phyloP scores from a whole-genome alignment of 2,329 filamentous ascomycete species.

The Monilinia polystroma region DNA sequence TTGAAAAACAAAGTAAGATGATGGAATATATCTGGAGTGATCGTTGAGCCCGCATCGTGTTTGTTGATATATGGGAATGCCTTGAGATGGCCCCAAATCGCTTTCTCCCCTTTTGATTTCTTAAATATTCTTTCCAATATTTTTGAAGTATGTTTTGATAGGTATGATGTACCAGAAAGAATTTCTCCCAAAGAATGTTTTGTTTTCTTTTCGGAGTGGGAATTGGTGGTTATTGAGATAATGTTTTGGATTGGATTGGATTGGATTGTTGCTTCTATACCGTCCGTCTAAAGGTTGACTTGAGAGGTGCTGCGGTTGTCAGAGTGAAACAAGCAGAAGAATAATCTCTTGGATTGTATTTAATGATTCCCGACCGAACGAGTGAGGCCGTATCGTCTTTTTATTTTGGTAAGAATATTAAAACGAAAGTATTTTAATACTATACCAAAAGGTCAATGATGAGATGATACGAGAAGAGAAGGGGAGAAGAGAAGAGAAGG shows the following conservation, averaged over 20 bases:
- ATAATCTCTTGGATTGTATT: background rate
- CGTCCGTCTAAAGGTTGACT: background rate
- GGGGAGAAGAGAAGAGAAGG: no score
- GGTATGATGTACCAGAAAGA: background rate
- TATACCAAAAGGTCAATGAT: no score
- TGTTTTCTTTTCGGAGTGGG: no score
- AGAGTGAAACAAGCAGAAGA: slow-evolving; percentile 11
- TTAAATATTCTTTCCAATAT: background rate
- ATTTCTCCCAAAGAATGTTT: no score
- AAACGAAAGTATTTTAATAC: no score
- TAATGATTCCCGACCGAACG: slow-evolving; percentile 13
- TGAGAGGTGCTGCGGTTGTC: background rate
- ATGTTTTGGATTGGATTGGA: slow-evolving; percentile 1
- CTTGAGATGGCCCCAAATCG: slow-evolving; percentile 6
- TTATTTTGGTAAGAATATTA: background rate
- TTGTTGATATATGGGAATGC: slow-evolving; percentile 30
- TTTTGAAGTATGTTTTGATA: background rate
- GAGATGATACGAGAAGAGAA: no score
- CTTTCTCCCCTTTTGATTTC: background rate
- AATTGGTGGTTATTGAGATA: background rate
- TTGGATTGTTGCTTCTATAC: slow-evolving; percentile 3
- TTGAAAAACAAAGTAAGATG: slow-evolving; percentile 53
- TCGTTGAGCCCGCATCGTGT: slow-evolving; percentile 51
- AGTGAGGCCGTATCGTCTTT: slow-evolving; percentile 12
- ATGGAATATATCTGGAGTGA: slow-evolving; percentile 50